A percentile compares a stretch with the other conserved stretches of the same genome.
Evolutionary conservation across 108 stramenopile species (phyloP).

Genomic region (Licmophora abbreviata): DNA sequence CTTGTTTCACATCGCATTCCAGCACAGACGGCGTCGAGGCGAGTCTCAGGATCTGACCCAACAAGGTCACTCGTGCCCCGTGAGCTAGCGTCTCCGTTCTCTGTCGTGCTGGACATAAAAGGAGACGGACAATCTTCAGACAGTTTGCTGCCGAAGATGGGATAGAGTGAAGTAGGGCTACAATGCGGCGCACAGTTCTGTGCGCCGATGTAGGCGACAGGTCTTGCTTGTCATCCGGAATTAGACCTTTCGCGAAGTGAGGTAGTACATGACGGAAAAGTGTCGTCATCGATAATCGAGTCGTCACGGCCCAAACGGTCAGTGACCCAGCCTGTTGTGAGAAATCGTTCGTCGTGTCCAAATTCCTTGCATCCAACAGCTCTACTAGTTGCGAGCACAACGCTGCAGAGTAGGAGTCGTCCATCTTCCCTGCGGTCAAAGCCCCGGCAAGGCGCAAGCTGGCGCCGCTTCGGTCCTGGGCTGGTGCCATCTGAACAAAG

Average conservation of each 20-base stretch:
- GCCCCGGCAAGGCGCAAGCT: constrained; percentile 51
- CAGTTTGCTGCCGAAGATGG: constrained; percentile 1
- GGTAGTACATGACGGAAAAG: too few species aligned
- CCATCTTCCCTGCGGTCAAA: constrained; percentile 7
- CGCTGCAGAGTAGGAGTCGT: constrained; percentile 3
- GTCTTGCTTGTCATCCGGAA: not conserved
- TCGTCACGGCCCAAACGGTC: constrained; percentile 30
- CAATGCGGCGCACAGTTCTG: not conserved
- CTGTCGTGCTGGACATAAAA: not conserved
- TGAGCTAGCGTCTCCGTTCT: not conserved
- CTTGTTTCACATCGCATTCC: constrained; percentile 8
- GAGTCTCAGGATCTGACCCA: constrained; percentile 44
- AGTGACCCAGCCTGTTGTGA: constrained; percentile 18
- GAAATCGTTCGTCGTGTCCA: constrained; percentile 1
- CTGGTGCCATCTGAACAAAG: constrained; percentile 44
- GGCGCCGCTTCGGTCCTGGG: constrained; percentile 36
- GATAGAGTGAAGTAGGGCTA: not conserved
- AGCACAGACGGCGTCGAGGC: constrained; percentile 19
- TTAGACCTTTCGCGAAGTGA: not conserved
- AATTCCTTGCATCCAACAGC: constrained; percentile 7
- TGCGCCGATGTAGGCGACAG: not conserved
- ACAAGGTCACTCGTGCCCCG: constrained; percentile 7
- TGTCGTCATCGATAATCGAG: too few species aligned
- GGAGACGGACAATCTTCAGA: not conserved
- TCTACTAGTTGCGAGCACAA: constrained; percentile 36